A percentile compares a stretch with the other conserved stretches of the same genome.
Evolutionary conservation across 2,329 filamentous ascomycete species (phyloP).

Genomic region (Xylariaceae sp.): DNA sequence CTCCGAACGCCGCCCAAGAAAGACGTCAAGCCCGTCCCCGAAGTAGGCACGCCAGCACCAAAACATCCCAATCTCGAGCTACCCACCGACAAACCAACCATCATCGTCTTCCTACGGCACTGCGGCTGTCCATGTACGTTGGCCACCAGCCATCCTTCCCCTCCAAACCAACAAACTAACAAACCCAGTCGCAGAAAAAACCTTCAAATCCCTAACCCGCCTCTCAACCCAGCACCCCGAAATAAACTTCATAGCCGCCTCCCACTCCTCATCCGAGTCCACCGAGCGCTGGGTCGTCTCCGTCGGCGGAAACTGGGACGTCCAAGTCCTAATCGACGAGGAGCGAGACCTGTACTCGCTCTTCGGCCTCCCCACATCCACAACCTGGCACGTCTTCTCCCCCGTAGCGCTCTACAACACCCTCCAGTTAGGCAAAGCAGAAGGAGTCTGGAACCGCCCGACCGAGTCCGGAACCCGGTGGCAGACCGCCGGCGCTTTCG

Average conservation of each 20-base stretch:
- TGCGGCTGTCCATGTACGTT: slow-evolving; percentile 72
- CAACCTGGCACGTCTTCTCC: slow-evolving; percentile 61
- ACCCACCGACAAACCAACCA: slow-evolving; percentile 52
- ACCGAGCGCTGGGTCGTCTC: slow-evolving; percentile 58
- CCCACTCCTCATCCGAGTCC: slow-evolving; percentile 52
- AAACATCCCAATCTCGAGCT: slow-evolving; percentile 50
- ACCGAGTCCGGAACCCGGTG: slow-evolving; percentile 66
- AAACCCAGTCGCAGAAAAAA: slow-evolving; percentile 64
- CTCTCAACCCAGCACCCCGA: slow-evolving; percentile 49
- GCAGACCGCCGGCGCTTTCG: slow-evolving; percentile 67
- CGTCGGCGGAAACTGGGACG: slow-evolving; percentile 55
- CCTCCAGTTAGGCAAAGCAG: slow-evolving; percentile 55
- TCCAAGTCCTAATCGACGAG: slow-evolving; percentile 59
- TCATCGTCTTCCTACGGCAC: slow-evolving; percentile 68
- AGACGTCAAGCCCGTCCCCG: slow-evolving; percentile 46
- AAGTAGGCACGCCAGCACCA: slow-evolving; percentile 56
- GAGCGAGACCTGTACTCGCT: slow-evolving; percentile 58
- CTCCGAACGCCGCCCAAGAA: slow-evolving; percentile 41
- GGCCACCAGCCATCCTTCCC: not conserved
- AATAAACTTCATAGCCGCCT: slow-evolving; percentile 60
- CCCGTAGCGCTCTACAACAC: slow-evolving; percentile 57
- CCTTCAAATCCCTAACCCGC: slow-evolving; percentile 53
- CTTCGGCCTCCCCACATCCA: slow-evolving; percentile 64
- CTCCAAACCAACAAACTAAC: slow-evolving; percentile 3
- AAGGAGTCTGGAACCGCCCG: slow-evolving; percentile 64